phyloP scores from a whole-genome alignment of 441 rosid genomes.

The Dalechampia spathulata region DNA sequence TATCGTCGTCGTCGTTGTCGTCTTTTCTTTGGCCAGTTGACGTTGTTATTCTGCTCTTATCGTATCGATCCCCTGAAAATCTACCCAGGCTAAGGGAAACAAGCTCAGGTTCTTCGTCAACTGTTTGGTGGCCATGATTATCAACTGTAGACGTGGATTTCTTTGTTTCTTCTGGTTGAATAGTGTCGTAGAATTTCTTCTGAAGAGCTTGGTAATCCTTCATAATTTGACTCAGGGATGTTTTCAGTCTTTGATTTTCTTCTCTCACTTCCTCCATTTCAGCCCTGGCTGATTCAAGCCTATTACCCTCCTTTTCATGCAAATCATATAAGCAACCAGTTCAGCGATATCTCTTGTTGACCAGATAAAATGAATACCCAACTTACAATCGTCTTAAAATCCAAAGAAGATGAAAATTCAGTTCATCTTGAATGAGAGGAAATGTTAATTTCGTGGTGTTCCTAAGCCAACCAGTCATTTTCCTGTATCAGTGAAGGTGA shows the following conservation, averaged over 20 bases:
- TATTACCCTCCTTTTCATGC: slow-evolving; percentile 26
- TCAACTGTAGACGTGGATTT: slow-evolving; percentile 13
- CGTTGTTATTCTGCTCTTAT: too few species aligned
- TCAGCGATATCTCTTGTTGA: too few species aligned
- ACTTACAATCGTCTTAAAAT: too few species aligned
- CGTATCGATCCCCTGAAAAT: not conserved
- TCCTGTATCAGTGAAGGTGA: too few species aligned
- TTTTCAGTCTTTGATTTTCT: slow-evolving; percentile 69
- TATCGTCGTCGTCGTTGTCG: too few species aligned
- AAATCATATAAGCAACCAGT: too few species aligned
- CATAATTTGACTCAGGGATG: slow-evolving; percentile 35
- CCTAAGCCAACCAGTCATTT: too few species aligned
- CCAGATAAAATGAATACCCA: too few species aligned
- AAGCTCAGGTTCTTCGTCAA: slow-evolving; percentile 34
- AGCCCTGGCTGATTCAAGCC: slow-evolving; percentile 50
- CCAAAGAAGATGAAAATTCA: too few species aligned
- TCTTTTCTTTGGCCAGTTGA: too few species aligned
- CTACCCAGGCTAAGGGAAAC: slow-evolving; percentile 68
- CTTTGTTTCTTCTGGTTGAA: slow-evolving; percentile 30
- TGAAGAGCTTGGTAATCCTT: slow-evolving; percentile 63
- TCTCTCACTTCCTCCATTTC: slow-evolving; percentile 67
- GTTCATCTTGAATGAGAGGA: too few species aligned
- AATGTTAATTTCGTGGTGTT: too few species aligned
- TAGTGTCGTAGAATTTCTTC: slow-evolving; percentile 38
- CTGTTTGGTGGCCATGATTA: slow-evolving; percentile 7